These are phyloP conservation scores for Quercus dentata DNA, from an alignment of 306 rosid genomes.

Conservation along the genomic window DNA sequence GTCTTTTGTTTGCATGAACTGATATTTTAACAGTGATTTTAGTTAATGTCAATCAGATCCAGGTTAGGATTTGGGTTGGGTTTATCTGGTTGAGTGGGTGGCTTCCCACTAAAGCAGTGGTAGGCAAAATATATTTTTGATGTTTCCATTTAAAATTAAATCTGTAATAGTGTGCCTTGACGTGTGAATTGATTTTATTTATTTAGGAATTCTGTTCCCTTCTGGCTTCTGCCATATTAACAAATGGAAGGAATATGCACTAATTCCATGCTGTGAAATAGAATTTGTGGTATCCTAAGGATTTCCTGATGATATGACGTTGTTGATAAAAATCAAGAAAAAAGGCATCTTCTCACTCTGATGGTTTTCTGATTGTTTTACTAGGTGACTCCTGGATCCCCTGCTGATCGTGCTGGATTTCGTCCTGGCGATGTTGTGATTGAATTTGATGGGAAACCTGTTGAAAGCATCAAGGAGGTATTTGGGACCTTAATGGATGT, in stretches of 20 bases:
- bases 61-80: not conserved
- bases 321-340: not conserved
- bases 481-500: not conserved
- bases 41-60: not conserved
- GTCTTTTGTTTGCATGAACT: not conserved
- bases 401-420: conserved; percentile 80
- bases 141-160: not conserved
- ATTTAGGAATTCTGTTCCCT: not conserved
- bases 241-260: not conserved
- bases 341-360: conserved; percentile 3
- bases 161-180: not conserved
- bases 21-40: not conserved
- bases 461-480: conserved; percentile 72
- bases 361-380: conserved; percentile 12
- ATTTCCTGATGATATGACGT: too few relatives aligned
- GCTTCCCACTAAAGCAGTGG: not conserved
- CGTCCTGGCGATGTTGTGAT: conserved; percentile 76
- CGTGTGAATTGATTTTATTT: not conserved
- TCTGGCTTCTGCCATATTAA: not conserved
- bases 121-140: not conserved
- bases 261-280: not conserved
- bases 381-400: conserved; percentile 89
- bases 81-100: not conserved
- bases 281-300: too few relatives aligned
- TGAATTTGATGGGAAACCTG: conserved; percentile 78